Conservation (phyloP, 495 filamentous ascomycete genomes). For the Podospora tetraspora region DNA sequence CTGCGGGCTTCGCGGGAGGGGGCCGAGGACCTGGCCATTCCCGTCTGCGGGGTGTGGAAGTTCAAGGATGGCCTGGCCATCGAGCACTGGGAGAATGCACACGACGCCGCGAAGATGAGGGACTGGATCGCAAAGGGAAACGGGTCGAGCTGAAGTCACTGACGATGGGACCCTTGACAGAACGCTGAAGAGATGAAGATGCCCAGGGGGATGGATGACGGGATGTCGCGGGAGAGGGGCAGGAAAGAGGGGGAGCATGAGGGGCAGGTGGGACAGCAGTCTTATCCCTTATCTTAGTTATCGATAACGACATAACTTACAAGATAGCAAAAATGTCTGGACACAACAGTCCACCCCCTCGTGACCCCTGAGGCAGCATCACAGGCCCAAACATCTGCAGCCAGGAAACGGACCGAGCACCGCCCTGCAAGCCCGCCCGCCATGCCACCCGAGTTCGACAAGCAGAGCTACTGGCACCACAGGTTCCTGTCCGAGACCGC, state of each 20-base stretch:
- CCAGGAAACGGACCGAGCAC: neutral
- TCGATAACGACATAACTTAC: neutral
- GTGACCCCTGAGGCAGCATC: neutral
- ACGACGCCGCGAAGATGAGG: conserved; percentile 8
- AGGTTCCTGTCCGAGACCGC: conserved; percentile 34
- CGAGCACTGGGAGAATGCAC: conserved; percentile 28
- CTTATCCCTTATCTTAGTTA: neutral
- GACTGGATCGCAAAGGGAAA: conserved; percentile 10
- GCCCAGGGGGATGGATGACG: neutral
- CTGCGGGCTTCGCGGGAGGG: conserved; percentile 10
- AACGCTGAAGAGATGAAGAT: neutral
- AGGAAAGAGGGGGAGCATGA: neutral
- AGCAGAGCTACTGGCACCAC: conserved; percentile 38
- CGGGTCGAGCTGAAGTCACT: neutral
- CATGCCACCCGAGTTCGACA: conserved; percentile 31
- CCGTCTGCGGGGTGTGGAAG: conserved; percentile 29
- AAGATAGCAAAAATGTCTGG: neutral
- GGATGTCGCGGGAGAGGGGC: too few species aligned
- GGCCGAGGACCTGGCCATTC: conserved; percentile 9
- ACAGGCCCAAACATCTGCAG: neutral
- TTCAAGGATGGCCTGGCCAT: conserved; percentile 19
- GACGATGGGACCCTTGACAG: neutral
- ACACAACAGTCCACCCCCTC: neutral
- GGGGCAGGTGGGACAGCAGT: neutral
- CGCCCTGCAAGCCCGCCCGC: neutral